These are phyloP conservation scores for Diplodia seriata DNA, from an alignment of 2,329 filamentous ascomycete species.

Conservation along the genomic window DNA sequence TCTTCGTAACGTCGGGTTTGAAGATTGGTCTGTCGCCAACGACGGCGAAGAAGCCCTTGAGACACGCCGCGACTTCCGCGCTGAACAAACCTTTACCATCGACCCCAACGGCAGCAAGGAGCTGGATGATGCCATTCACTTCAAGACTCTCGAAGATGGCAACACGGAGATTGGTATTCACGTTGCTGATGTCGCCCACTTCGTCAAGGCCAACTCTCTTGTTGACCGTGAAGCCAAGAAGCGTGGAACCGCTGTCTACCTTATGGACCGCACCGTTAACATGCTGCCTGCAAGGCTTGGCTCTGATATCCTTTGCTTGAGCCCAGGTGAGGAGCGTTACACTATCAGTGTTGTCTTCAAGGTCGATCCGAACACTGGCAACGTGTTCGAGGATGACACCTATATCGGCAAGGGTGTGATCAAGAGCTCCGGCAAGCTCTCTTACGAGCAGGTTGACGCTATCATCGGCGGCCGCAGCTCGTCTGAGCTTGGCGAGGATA, in stretches of 20 bases:
- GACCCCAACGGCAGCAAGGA: slow-evolving; percentile 88
- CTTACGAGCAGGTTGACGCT: slow-evolving; percentile 84
- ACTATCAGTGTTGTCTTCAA: slow-evolving; percentile 93
- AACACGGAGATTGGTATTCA: slow-evolving; percentile 94
- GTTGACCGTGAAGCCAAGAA: slow-evolving; percentile 98
- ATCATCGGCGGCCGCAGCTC: slow-evolving; percentile 72
- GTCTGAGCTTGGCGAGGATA: slow-evolving; percentile 64
- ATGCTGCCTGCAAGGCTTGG: slow-evolving; percentile 88
- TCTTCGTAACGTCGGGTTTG: slow-evolving; percentile 86
- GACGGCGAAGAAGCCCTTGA: slow-evolving; percentile 79
- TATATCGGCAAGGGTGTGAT: slow-evolving; percentile 95
- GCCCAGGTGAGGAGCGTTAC: slow-evolving; percentile 86
- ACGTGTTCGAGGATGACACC: slow-evolving; percentile 80
- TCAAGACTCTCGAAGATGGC: slow-evolving; percentile 82
- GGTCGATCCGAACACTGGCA: slow-evolving; percentile 80
- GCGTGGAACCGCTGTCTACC: slow-evolving; percentile 92
- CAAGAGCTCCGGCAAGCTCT: slow-evolving; percentile 86
- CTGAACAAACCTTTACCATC: slow-evolving; percentile 88
- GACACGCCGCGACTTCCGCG: slow-evolving; percentile 86
- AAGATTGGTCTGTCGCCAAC: slow-evolving; percentile 86
- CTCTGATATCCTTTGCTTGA: slow-evolving; percentile 84
- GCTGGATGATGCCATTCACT: slow-evolving; percentile 89
- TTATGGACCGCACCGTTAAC: slow-evolving; percentile 87
- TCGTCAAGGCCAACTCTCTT: slow-evolving; percentile 93
- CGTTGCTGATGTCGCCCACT: slow-evolving; percentile 93